Evolutionary conservation across 1,284 basidiomycete species (phyloP).

Genomic region (Microbotryomycetes sp.): DNA sequence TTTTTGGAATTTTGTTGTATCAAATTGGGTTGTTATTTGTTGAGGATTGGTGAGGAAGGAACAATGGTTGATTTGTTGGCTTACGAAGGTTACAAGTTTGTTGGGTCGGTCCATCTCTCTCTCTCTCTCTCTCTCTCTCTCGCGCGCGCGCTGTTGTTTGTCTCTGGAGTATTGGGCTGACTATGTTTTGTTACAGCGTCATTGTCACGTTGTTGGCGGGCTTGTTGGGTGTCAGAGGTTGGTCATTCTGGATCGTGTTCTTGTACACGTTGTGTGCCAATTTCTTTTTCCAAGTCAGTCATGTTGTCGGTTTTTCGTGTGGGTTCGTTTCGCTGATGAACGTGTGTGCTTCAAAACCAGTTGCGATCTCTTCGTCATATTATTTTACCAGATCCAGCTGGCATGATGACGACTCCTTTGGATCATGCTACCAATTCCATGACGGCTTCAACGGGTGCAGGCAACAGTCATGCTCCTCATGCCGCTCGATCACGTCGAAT

Average conservation of each 20-base stretch:
- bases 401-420: constrained; percentile 29
- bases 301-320: background rate
- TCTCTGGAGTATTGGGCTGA: no score
- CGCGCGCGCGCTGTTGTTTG: background rate
- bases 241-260: constrained; percentile 66
- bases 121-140: no score
- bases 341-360: constrained; percentile 45
- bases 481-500: constrained; percentile 74
- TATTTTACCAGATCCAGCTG: constrained; percentile 65
- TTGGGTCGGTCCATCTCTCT: constrained; percentile 56
- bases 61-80: constrained; percentile 56
- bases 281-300: constrained; percentile 82
- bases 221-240: constrained; percentile 55
- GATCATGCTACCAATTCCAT: constrained; percentile 43
- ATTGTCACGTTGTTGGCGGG: constrained; percentile 61
- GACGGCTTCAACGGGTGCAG: constrained; percentile 44
- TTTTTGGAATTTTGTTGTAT: constrained; percentile 81
- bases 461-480: constrained; percentile 65
- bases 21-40: constrained; percentile 82
- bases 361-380: constrained; percentile 86
- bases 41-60: constrained; percentile 70
- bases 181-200: constrained; percentile 49
- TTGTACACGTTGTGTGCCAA: constrained; percentile 80
- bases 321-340: background rate
- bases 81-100: constrained; percentile 96